Conservation (phyloP, 2,329 filamentous ascomycete genomes). For the Ophioceras dolichostomum region DNA sequence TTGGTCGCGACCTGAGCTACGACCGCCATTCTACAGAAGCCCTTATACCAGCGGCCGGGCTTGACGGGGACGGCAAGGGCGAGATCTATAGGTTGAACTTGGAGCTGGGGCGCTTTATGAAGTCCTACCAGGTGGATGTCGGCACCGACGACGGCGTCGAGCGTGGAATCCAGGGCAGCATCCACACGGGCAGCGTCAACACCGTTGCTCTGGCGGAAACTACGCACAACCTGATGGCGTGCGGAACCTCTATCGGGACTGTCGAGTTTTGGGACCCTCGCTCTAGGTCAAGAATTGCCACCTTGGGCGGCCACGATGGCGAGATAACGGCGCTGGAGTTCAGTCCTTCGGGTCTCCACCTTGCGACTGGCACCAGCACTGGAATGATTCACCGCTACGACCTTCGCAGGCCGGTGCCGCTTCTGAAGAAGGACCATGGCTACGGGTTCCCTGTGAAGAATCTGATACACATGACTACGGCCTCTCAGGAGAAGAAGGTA, state of each 20-base stretch:
- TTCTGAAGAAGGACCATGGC: conserved; percentile 89
- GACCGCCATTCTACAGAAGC: conserved; percentile 74
- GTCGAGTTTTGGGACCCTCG: conserved; percentile 95
- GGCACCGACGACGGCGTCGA: conserved; percentile 67
- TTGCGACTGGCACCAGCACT: conserved; percentile 78
- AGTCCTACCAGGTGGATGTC: conserved; percentile 82
- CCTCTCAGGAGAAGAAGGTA: conserved; percentile 62
- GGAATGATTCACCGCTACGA: conserved; percentile 89
- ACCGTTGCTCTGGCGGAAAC: conserved; percentile 75
- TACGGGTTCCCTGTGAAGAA: conserved; percentile 90
- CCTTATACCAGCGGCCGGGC: conserved; percentile 74
- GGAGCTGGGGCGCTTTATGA: conserved; percentile 88
- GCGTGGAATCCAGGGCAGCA: conserved; percentile 73
- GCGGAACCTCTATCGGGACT: conserved; percentile 89
- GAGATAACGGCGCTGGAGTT: conserved; percentile 86
- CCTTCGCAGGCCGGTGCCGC: conserved; percentile 71
- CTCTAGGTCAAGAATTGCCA: conserved; percentile 67
- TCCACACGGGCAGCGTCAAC: conserved; percentile 78
- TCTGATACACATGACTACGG: conserved; percentile 58
- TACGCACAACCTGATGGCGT: conserved; percentile 81
- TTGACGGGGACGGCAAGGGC: conserved; percentile 74
- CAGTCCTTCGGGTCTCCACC: conserved; percentile 66
- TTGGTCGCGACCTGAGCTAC: conserved; percentile 82
- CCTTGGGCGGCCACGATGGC: conserved; percentile 55
- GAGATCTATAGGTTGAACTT: conserved; percentile 91